phyloP scores from a whole-genome alignment of 352 stramenopile species.

The Globisporangium irregulare region DNA sequence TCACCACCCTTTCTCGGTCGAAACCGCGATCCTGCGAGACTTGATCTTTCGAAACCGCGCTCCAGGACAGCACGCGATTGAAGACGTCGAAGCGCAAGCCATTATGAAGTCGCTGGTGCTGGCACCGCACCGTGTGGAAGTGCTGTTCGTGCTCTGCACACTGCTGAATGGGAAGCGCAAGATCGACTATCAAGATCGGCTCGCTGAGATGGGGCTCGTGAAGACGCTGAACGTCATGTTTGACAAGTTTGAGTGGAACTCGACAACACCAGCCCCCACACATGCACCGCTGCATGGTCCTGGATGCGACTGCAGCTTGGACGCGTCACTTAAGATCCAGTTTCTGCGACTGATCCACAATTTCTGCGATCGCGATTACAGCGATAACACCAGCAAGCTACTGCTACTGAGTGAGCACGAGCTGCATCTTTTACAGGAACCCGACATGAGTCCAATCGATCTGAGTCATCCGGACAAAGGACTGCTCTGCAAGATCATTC shows the following conservation, averaged over 20 bases:
- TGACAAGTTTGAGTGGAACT: constrained; percentile 89
- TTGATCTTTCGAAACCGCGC: constrained; percentile 70
- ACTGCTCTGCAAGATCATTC: constrained; percentile 90
- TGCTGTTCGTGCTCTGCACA: constrained; percentile 96
- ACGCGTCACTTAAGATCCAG: constrained; percentile 94
- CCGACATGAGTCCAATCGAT: constrained; percentile 48
- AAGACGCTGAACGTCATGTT: constrained; percentile 93
- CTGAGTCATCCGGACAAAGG: constrained; percentile 72
- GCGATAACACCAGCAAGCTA: constrained; percentile 79
- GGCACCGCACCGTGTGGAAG: constrained; percentile 92
- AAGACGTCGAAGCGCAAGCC: constrained; percentile 73
- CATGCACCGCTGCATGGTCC: constrained; percentile 70
- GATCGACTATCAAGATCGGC: constrained; percentile 86
- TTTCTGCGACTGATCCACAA: constrained; percentile 96
- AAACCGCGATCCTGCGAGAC: constrained; percentile 66
- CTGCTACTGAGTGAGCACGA: constrained; percentile 75
- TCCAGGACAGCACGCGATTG: constrained; percentile 44
- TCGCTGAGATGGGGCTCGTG: constrained; percentile 88
- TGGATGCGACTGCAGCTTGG: constrained; percentile 93
- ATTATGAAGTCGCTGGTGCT: constrained; percentile 93
- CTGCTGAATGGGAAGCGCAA: constrained; percentile 94
- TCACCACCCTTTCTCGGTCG: constrained; percentile 50
- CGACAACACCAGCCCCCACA: constrained; percentile 34
- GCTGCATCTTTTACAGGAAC: constrained; percentile 45
- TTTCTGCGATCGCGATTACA: constrained; percentile 94